Evolutionary conservation across 768 basidiomycete genomes (phyloP).

Genomic region (Suillus subalutaceus): DNA sequence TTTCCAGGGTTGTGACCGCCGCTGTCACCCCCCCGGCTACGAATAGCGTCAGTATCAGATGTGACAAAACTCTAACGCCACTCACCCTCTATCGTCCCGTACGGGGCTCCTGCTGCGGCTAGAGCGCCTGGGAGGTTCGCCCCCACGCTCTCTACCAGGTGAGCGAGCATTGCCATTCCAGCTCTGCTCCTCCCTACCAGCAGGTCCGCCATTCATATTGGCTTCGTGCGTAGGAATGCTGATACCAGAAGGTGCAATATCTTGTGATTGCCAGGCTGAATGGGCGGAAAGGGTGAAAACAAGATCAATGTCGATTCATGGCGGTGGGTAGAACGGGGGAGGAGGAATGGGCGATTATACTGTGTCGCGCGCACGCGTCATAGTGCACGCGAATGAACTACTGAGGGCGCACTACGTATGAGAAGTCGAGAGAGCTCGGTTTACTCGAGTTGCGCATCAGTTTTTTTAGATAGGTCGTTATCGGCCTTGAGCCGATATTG

Average conservation of each 20-base stretch:
- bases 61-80: slow-evolving; percentile 19
- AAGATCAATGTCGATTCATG: slow-evolving; percentile 46
- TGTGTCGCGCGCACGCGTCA: slow-evolving; percentile 17
- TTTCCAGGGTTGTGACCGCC: slow-evolving; percentile 62
- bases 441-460: slow-evolving; percentile 11
- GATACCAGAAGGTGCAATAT: slow-evolving; percentile 75
- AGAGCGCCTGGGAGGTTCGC: slow-evolving; percentile 61
- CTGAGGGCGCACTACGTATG: slow-evolving; percentile 17
- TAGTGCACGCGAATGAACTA: slow-evolving; percentile 12
- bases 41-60: not conserved
- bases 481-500: slow-evolving; percentile 35
- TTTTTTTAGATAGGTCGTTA: slow-evolving; percentile 6
- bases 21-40: slow-evolving; percentile 22
- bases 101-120: slow-evolving; percentile 84
- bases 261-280: slow-evolving; percentile 85
- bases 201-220: slow-evolving; percentile 46
- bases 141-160: slow-evolving; percentile 45
- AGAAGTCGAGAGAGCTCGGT: slow-evolving; percentile 15
- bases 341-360: slow-evolving; percentile 21
- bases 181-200: slow-evolving; percentile 54
- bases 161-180: slow-evolving; percentile 55
- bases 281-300: slow-evolving; percentile 39
- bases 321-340: slow-evolving; percentile 36
- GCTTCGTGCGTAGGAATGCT: slow-evolving; percentile 65
- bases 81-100: slow-evolving; percentile 60